phyloP scores from a whole-genome alignment of 108 stramenopile species.

The Cyclotella choctawhatcheeana region DNA sequence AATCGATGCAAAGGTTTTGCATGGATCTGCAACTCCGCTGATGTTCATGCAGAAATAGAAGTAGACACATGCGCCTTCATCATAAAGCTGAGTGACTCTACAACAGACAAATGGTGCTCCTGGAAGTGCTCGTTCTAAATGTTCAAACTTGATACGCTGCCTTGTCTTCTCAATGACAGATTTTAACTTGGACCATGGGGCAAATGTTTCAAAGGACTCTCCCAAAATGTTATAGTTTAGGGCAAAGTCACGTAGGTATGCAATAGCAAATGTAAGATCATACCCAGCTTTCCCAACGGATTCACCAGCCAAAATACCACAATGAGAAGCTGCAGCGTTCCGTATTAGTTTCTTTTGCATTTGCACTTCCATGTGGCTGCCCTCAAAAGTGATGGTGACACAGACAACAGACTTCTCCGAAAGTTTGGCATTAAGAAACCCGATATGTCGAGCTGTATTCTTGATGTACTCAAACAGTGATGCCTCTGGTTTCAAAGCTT shows the following conservation, averaged over 20 bases:
- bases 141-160: slow-evolving; percentile 69
- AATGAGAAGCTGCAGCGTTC: slow-evolving; percentile 51
- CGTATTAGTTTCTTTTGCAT: slow-evolving; percentile 65
- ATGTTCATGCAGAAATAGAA: slow-evolving; percentile 91
- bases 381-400: slow-evolving; percentile 91
- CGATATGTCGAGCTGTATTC: slow-evolving; percentile 43
- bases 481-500: slow-evolving; percentile 70
- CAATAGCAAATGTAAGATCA: slow-evolving; percentile 93
- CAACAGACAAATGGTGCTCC: slow-evolving; percentile 85
- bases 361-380: slow-evolving; percentile 65
- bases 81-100: slow-evolving; percentile 95
- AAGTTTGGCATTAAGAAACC: slow-evolving; percentile 33
- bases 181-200: slow-evolving; percentile 85
- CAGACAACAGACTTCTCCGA: slow-evolving; percentile 71
- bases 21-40: slow-evolving; percentile 68
- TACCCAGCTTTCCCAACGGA: slow-evolving; percentile 85
- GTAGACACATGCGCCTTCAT: slow-evolving; percentile 93
- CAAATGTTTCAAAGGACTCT: slow-evolving; percentile 95
- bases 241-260: slow-evolving; percentile 95
- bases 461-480: slow-evolving; percentile 49
- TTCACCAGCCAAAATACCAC: slow-evolving; percentile 82
- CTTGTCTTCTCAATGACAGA: slow-evolving; percentile 67
- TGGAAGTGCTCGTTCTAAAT: slow-evolving; percentile 66
- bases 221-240: slow-evolving; percentile 86
- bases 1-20: slow-evolving; percentile 68